Evolutionary conservation across 176 grass and related monocot species (phyloP), one percentile per base, ranked within the genome.

Genomic region (Guadua angustifolia): DNA sequence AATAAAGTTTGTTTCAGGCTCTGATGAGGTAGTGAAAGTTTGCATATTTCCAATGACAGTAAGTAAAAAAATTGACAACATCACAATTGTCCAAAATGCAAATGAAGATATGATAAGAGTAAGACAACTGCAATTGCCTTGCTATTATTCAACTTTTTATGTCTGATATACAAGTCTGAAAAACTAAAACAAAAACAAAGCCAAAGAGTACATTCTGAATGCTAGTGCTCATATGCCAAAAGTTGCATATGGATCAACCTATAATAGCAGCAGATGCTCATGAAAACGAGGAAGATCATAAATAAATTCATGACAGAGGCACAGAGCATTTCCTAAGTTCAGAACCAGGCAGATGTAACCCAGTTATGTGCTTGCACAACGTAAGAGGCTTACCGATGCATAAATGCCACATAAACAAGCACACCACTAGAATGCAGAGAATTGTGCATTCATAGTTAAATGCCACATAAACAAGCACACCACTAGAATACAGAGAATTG

Each of bases 101-200:
- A 53, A 73, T 63, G 61, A 71, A 64, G 15, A 81, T 35, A 71
- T 56, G 19, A 65, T 38, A 64, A 18, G 6, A 21, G 13, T 32
- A 69, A 71, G 15, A 82, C 36, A 53, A 64, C 2, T 69, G 35
- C 67, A 82, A 69, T 26, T 0, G 1, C 17, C 6, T 71, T 24
- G 10, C 14, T 65, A 35, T 55, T 15, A 38, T 10, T 69, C 4
- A 76, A 18, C 12, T 62, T 53, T 32, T 26, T 74, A 49, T 21
- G 62, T 33, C 10, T 57, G 19, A 82, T 33, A 77, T 21, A 83
- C 52, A 49, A 43, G 5, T 45, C 7, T 36, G 59, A 36, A 58
- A 71, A 86, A n/a, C 7, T 58, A 56, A 53, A 80, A 82, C 77
- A 69, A 64, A 40, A 39, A 33, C 0, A 62, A 70, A 81, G 5